Evolutionary conservation across 2,329 filamentous ascomycete genomes (phyloP), one percentile per base, ranked within the genome.

Genomic region (Clarireedia hainanense): DNA sequence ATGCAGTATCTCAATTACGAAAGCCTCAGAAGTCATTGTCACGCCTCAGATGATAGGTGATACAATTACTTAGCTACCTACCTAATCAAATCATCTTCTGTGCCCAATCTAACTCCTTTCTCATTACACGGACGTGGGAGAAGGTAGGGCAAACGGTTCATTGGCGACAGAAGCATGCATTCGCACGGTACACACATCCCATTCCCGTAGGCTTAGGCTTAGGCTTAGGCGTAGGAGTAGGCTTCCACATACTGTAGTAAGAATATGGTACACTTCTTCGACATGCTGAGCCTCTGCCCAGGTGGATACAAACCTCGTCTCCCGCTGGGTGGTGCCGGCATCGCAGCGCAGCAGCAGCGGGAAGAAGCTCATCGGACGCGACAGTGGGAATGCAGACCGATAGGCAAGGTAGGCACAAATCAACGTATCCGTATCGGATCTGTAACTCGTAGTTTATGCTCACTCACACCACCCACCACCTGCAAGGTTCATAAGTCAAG

Each of bases 251-350:
- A n/a, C n/a, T 30, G 10, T 9, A 30, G 27, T 34, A 34, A 34
- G 30, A 34, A 12, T 4, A 34, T 34, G 30, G 30, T 20, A 20
- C 20, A 20, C 20, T 34, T 34, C 20, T 34, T 34, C 12, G 4
- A 34, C 12, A 34, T 12, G 30, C 30, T 34, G 30, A 26, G n/a
- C 14, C 26, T 49, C 15, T 36, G 15, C n/a, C 23, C 39, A 47
- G 20, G 30, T 49, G 54, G 20, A 48, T 30, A 56, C 49, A 48
- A 15, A 42, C 55, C 61, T 65, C 63, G 62, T 65, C 60, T 66
- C 63, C 64, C 62, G 61, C 59, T 61, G 61, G 58, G 58, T 65
- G 64, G 64, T 61, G 54, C 50, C 58, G 51, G 57, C 55, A 34
- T 12, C 30, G 30, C 30, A 34, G 30, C 30, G 30, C 30, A 34